Evolutionary conservation across 805 yeast species (phyloP).

Genomic region (Saturnispora sekii): DNA sequence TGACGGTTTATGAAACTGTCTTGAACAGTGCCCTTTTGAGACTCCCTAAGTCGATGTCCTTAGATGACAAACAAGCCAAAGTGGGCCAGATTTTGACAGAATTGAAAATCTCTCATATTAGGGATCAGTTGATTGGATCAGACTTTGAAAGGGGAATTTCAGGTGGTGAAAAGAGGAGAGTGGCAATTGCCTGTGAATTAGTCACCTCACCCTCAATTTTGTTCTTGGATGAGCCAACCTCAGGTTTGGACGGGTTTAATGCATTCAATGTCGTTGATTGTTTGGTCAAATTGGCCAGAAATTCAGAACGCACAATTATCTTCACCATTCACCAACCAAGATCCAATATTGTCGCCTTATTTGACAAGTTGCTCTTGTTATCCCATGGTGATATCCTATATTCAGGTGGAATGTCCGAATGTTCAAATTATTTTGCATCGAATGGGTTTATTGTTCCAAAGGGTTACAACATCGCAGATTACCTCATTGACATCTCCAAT

Average conservation of each 20-base stretch:
- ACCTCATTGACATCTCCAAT: slow-evolving; percentile 82
- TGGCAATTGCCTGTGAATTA: slow-evolving; percentile 86
- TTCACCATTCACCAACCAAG: slow-evolving; percentile 97
- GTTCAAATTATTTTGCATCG: slow-evolving; percentile 63
- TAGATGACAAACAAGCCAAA: slow-evolving; percentile 59
- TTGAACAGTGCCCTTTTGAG: slow-evolving; percentile 83
- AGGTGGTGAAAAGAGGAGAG: slow-evolving; percentile 88
- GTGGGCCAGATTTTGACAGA: slow-evolving; percentile 82
- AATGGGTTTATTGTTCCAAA: slow-evolving; percentile 77
- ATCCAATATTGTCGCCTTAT: slow-evolving; percentile 85
- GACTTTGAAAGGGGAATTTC: slow-evolving; percentile 87
- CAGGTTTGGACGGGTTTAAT: slow-evolving; percentile 90
- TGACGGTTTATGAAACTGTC: slow-evolving; percentile 94
- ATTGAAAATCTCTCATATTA: slow-evolving; percentile 71
- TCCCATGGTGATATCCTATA: slow-evolving; percentile 81
- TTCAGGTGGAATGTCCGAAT: slow-evolving; percentile 73
- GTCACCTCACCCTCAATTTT: slow-evolving; percentile 81
- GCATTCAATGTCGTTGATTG: slow-evolving; percentile 87
- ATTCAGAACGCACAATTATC: slow-evolving; percentile 77
- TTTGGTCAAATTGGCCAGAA: slow-evolving; percentile 67
- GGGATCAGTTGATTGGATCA: slow-evolving; percentile 80
- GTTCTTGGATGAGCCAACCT: slow-evolving; percentile 87
- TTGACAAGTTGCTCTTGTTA: slow-evolving; percentile 71
- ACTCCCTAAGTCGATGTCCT: slow-evolving; percentile 73
- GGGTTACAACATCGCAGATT: slow-evolving; percentile 92